Evolutionary conservation across 768 basidiomycete species (phyloP), one percentile per base, ranked within the genome.

Genomic region (Psilocybe subaeruginosa): DNA sequence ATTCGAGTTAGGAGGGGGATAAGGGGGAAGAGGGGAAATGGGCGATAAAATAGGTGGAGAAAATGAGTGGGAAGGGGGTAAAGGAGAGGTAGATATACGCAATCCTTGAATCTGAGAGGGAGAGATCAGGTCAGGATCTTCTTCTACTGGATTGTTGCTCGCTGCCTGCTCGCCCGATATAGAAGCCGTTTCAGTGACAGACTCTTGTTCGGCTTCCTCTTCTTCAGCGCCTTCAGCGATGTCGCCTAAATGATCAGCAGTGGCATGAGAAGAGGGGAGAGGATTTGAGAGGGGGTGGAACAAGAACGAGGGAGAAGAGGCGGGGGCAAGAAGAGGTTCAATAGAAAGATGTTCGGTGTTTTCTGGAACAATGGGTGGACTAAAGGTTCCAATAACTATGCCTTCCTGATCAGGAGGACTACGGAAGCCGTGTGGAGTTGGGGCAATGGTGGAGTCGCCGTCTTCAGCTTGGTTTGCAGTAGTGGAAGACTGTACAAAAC

Each of bases 181-280:
- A 63, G 56, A 62, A 45, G 47, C 48, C 4, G 37, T 66, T 31
- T 48, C 63, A 16, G 65, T 50, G 14, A 66, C 67, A 11, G 61
- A 66, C 3, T 64, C 58, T 45, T 65, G 59, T 1, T 58, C 62
- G 14, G 67, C 65, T 14, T 67, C 73, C 41, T 72, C 69, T 16
- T 76, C 74, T 23, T 87, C 86, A 30, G 81, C 82, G n/a, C 83
- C 84, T 68, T 88, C 87, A 8, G 82, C 80, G 35, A 88, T 88
- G 66, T 87, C 84, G 51, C 83, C 85, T n/a, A 88, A 72, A 43
- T 8, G 11, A 5, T 43, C 41, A 16, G 4, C 14, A 16, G 14
- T 4, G 41, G 41, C 14, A 16, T 11, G 41, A n/a, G 41, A 43
- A 12, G 41, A n/a, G 6, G 41, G 41, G 5, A n/a, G 72, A 14